Evolutionary conservation across 257 asterid species (phyloP).

Genomic region (Solanum bulbocastanum): DNA sequence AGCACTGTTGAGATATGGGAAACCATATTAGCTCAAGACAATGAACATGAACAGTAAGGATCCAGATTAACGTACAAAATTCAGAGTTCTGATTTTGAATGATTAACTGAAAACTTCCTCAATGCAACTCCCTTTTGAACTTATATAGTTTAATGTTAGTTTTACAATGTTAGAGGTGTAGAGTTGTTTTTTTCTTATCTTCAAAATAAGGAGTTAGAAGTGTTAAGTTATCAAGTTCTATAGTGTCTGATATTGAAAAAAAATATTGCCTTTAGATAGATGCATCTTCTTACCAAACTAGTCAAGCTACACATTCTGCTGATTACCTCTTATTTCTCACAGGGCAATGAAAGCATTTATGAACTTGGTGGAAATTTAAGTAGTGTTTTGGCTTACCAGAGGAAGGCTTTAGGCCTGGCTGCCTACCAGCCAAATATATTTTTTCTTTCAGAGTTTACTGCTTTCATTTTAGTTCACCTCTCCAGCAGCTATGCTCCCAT

Average conservation of each 20-base stretch:
- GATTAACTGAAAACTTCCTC: not conserved
- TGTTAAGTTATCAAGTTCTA: not conserved
- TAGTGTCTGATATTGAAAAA: not conserved
- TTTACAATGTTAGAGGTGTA: not conserved
- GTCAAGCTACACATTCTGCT: not conserved
- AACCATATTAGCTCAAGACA: constrained; percentile 8
- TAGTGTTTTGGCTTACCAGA: not conserved
- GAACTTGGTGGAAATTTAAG: not conserved
- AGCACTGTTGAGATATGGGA: constrained; percentile 34
- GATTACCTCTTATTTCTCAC: not conserved
- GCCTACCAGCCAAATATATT: not conserved
- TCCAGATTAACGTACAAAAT: not conserved
- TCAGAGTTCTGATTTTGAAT: not conserved
- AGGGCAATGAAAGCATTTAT: not conserved
- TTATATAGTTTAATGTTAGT: not conserved
- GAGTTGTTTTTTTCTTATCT: not conserved
- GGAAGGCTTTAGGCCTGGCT: not conserved
- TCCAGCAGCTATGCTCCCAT: not conserved
- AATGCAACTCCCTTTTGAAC: not conserved
- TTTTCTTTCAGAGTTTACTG: not conserved
- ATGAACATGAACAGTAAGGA: not conserved
- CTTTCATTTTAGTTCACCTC: not conserved
- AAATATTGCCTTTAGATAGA: not conserved
- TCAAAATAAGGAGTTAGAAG: not conserved
- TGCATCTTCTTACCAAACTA: not conserved